Evolutionary conservation across 176 grass and related monocot genomes (phyloP).

Genomic region (Carex cristatella): DNA sequence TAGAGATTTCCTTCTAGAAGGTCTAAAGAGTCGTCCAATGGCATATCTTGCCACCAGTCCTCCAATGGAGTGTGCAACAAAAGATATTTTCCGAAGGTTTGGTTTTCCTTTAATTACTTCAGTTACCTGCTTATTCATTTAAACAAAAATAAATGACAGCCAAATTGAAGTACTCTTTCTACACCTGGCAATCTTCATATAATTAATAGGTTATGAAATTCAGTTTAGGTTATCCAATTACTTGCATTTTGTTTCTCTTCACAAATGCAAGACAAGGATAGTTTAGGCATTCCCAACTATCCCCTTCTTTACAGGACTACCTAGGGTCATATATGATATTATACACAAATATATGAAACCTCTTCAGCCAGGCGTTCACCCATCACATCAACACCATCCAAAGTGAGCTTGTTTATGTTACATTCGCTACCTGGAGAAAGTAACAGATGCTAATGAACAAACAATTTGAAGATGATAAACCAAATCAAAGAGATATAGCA

Average conservation of each 20-base stretch:
- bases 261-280: neutral
- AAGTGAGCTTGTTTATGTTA: constrained; percentile 81
- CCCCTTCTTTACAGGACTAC: neutral
- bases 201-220: neutral
- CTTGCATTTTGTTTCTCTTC: neutral
- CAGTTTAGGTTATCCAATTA: neutral
- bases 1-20: constrained; percentile 29
- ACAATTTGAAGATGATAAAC: neutral
- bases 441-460: neutral
- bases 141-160: constrained; percentile 30
- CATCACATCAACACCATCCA: constrained; percentile 97
- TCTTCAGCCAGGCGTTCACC: constrained; percentile 86
- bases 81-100: constrained; percentile 76
- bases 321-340: neutral
- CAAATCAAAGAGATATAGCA: neutral
- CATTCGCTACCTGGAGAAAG: constrained; percentile 59
- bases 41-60: constrained; percentile 91
- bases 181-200: neutral
- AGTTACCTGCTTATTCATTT: constrained; percentile 48
- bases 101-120: constrained; percentile 60
- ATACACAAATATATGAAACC: constrained; percentile 42
- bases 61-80: constrained; percentile 90
- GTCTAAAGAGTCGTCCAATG: constrained; percentile 76
- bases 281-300: neutral
- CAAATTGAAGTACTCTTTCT: neutral